phyloP scores from a whole-genome alignment of 2,329 filamentous ascomycete genomes.

The Clonostachys byssicola region DNA sequence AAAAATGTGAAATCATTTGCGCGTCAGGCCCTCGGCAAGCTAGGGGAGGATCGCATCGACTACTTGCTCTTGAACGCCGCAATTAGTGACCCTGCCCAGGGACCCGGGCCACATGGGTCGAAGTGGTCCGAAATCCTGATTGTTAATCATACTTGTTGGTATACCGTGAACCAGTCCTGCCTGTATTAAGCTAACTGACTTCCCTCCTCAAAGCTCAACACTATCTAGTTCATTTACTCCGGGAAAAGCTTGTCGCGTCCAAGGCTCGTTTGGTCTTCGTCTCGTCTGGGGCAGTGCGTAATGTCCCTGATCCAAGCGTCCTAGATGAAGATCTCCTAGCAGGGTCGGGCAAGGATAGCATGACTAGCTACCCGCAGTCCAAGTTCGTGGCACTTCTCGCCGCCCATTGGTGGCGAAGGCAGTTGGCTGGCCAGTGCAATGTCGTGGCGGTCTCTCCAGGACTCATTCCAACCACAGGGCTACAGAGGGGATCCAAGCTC shows the following conservation, averaged over 20 bases:
- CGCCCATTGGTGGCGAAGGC: constrained; percentile 52
- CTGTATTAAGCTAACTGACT: neutral
- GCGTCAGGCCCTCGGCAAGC: constrained; percentile 29
- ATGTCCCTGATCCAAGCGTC: constrained; percentile 25
- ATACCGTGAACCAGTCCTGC: neutral
- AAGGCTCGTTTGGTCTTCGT: constrained; percentile 43
- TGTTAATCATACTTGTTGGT: constrained; percentile 49
- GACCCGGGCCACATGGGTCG: constrained; percentile 29
- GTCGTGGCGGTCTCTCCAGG: constrained; percentile 51
- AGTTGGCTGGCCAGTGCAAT: constrained; percentile 33
- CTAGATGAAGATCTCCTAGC: constrained; percentile 33
- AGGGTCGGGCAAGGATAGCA: constrained; percentile 22
- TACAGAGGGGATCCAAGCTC: constrained; percentile 26
- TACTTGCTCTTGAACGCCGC: constrained; percentile 46
- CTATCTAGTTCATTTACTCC: constrained; percentile 44
- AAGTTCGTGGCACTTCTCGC: constrained; percentile 47
- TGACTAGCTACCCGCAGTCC: constrained; percentile 30
- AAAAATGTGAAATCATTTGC: constrained; percentile 41
- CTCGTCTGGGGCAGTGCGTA: constrained; percentile 42
- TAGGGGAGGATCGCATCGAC: constrained; percentile 37
- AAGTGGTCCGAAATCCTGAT: constrained; percentile 45
- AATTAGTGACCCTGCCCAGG: constrained; percentile 24
- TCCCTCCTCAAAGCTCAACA: constrained; percentile 37
- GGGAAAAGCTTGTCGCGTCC: constrained; percentile 40
- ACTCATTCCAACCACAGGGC: constrained; percentile 40